These are phyloP conservation scores for Fusarium poae DNA, from an alignment of 2,329 filamentous ascomycete genomes.

Conservation along the genomic window DNA sequence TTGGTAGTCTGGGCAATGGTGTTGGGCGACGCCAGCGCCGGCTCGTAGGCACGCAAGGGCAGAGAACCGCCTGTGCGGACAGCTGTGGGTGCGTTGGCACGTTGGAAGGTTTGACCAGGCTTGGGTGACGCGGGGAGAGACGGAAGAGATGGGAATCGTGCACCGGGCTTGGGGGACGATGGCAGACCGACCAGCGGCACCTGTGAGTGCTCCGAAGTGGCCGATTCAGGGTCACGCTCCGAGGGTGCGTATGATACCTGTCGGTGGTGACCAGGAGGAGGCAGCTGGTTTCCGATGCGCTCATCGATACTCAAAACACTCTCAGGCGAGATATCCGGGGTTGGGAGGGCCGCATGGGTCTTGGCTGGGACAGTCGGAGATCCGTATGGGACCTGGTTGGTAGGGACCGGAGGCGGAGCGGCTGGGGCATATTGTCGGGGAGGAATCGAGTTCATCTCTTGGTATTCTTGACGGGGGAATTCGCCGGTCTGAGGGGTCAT, in stretches of 20 bases:
- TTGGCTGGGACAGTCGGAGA: conserved; percentile 43
- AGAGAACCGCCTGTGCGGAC: conserved; percentile 69
- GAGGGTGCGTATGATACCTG: conserved; percentile 55
- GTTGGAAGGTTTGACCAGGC: conserved; percentile 63
- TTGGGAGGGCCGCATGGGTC: conserved; percentile 43
- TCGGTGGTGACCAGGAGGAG: conserved; percentile 52
- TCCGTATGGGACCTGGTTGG: conserved; percentile 57
- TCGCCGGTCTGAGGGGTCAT: conserved; percentile 72
- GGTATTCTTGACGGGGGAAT: conserved; percentile 67
- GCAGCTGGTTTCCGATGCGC: conserved; percentile 61
- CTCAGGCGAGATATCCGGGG: conserved; percentile 57
- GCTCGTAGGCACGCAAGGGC: conserved; percentile 73
- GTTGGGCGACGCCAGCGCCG: conserved; percentile 65
- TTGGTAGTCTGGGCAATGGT: conserved; percentile 65
- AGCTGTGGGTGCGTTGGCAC: conserved; percentile 65
- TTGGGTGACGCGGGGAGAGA: conserved; percentile 65
- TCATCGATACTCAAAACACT: conserved; percentile 67
- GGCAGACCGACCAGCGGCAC: conserved; percentile 66
- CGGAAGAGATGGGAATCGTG: conserved; percentile 55
- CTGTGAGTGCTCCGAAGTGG: conserved; percentile 65
- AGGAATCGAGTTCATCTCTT: conserved; percentile 70
- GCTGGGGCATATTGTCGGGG: conserved; percentile 70
- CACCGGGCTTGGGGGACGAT: conserved; percentile 56
- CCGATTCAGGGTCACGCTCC: conserved; percentile 65
- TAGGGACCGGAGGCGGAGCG: conserved; percentile 68